Percentiles rank a stretch among this genome's conserved stretches.
Conservation (phyloP, 257 asterid species). For the Ophiorrhiza pumila region DNA sequence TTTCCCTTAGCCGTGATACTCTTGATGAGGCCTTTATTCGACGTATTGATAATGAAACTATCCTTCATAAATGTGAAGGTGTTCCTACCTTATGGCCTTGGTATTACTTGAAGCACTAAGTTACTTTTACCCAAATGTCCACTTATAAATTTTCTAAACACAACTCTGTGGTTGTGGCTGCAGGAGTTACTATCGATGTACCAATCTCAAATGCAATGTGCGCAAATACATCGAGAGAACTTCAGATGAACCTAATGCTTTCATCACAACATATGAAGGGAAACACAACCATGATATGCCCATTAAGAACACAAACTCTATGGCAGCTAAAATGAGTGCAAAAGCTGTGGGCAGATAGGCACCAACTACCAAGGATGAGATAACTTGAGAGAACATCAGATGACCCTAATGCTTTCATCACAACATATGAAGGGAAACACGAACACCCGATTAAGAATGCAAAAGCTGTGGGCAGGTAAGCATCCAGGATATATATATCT, state of each 20-base stretch:
- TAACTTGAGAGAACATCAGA: conserved; percentile 74
- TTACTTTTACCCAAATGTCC: background rate
- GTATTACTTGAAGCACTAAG: background rate
- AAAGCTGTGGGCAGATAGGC: conserved; percentile 10
- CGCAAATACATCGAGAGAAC: conserved; percentile 75
- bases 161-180: conserved; percentile 16
- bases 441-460: conserved; percentile 45
- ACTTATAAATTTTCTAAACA: background rate
- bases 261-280: conserved; percentile 75
- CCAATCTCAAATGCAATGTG: conserved; percentile 60
- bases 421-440: conserved; percentile 83
- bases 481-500: background rate
- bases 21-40: background rate
- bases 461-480: conserved; percentile 10
- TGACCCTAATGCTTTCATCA: conserved; percentile 52
- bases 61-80: background rate
- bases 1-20: conserved; percentile 2
- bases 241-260: conserved; percentile 54
- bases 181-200: conserved; percentile 92
- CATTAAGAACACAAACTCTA: conserved; percentile 26
- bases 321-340: conserved; percentile 32
- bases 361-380: no score
- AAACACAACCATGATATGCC: conserved; percentile 69
- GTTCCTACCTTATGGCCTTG: background rate
- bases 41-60: background rate